These are phyloP conservation scores for Groenewaldozyma auringiensis DNA, from an alignment of 1,139 yeast species.

Conservation along the genomic window DNA sequence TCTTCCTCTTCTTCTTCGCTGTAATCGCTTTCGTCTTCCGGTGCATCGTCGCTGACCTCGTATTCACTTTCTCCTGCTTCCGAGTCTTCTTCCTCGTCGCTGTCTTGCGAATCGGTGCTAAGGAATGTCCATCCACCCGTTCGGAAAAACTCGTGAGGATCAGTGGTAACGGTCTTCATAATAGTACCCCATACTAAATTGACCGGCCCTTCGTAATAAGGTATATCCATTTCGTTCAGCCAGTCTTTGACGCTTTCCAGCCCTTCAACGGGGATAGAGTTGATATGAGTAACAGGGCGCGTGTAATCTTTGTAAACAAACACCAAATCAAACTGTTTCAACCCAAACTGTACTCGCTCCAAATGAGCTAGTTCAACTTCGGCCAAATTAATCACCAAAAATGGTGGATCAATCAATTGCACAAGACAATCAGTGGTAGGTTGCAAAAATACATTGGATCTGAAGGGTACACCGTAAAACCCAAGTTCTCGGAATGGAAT, in stretches of 20 bases:
- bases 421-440: constrained; percentile 96
- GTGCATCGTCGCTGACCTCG: constrained; percentile 29
- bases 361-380: constrained; percentile 93
- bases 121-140: constrained; percentile 93
- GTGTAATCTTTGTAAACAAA: constrained; percentile 88
- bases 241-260: constrained; percentile 91
- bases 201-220: constrained; percentile 89
- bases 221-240: constrained; percentile 94
- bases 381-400: constrained; percentile 78
- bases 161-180: constrained; percentile 88
- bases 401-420: constrained; percentile 92
- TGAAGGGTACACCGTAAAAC: constrained; percentile 93
- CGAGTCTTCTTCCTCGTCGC: constrained; percentile 38
- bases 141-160: constrained; percentile 87
- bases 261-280: constrained; percentile 88
- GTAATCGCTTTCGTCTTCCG: constrained; percentile 22
- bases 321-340: constrained; percentile 92
- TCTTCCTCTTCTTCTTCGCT: constrained; percentile 33
- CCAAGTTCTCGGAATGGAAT: constrained; percentile 95
- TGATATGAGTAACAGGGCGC: constrained; percentile 83
- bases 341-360: constrained; percentile 96
- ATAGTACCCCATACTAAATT: constrained; percentile 93
- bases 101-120: constrained; percentile 43
- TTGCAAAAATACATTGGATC: constrained; percentile 91
- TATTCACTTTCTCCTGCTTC: constrained; percentile 30